Evolutionary conservation across 2,329 filamentous ascomycete genomes (phyloP).

Genomic region (Aureobasidium subglaciale): DNA sequence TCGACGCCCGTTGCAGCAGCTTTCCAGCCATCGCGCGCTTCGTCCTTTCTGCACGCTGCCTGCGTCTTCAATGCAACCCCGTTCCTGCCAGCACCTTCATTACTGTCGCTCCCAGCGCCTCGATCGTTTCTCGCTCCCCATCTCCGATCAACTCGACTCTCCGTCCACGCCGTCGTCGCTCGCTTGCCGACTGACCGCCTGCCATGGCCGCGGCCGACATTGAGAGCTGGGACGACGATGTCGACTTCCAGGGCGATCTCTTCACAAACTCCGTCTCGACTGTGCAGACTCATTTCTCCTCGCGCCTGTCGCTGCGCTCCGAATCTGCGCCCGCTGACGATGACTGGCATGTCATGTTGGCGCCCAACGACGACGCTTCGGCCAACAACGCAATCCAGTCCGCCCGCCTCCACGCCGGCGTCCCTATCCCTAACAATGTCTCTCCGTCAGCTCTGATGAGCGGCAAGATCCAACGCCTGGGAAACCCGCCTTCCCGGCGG

Average conservation of each 20-base stretch:
- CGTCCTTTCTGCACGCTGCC: not conserved
- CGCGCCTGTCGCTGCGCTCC: conserved; percentile 72
- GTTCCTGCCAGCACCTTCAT: conserved; percentile 8
- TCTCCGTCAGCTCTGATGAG: conserved; percentile 84
- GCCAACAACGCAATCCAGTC: conserved; percentile 80
- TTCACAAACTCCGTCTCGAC: conserved; percentile 64
- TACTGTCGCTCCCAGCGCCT: conserved; percentile 10
- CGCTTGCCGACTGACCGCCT: conserved; percentile 17
- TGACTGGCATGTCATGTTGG: conserved; percentile 79
- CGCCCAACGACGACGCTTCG: conserved; percentile 76
- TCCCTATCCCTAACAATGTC: conserved; percentile 80
- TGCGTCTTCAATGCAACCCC: conserved; percentile 6
- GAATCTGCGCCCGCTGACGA: conserved; percentile 72
- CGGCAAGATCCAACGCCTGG: conserved; percentile 86
- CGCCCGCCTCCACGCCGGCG: conserved; percentile 72
- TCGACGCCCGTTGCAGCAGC: conserved; percentile 4
- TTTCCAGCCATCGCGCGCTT: conserved; percentile 3
- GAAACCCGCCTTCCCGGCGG: conserved; percentile 43
- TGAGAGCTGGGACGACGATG: conserved; percentile 58
- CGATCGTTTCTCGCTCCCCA: conserved; percentile 3
- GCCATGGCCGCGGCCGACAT: conserved; percentile 56
- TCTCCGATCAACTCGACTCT: not conserved
- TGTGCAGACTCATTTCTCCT: conserved; percentile 66
- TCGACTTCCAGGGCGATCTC: conserved; percentile 58
- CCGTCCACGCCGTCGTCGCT: not conserved